Conservation (phyloP, 345 rosid genomes). For the Carallia pectinifolia region DNA sequence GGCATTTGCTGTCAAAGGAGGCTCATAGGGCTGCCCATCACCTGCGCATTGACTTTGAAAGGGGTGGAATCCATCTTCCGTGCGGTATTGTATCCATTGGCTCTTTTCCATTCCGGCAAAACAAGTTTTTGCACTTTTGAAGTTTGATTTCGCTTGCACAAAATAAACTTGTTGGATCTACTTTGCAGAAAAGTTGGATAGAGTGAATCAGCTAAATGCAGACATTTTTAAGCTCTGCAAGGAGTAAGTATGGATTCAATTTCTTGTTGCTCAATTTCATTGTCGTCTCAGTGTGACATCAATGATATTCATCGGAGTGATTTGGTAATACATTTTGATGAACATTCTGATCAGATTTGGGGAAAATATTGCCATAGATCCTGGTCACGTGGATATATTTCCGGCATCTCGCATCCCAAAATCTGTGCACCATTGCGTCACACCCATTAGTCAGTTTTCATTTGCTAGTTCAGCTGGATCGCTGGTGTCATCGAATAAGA, state of each 20-base stretch:
- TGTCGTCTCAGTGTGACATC: not conserved
- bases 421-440: slow-evolving; percentile 57
- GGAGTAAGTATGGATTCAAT: slow-evolving; percentile 53
- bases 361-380: slow-evolving; percentile 67
- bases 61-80: slow-evolving; percentile 91
- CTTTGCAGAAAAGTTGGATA: slow-evolving; percentile 69
- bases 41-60: slow-evolving; percentile 78
- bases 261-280: not conserved
- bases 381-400: slow-evolving; percentile 82
- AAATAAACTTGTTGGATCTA: slow-evolving; percentile 10
- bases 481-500: slow-evolving; percentile 29
- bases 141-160: no score
- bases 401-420: slow-evolving; percentile 73
- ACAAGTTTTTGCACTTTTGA: no score
- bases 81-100: slow-evolving; percentile 35
- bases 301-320: not conserved
- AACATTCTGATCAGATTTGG: slow-evolving; percentile 53
- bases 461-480: slow-evolving; percentile 37
- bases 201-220: slow-evolving; percentile 68
- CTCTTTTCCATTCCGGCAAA: no score
- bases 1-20: slow-evolving; percentile 61
- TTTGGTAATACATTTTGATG: slow-evolving; percentile 15
- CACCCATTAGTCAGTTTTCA: slow-evolving; percentile 46
- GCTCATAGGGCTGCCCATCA: slow-evolving; percentile 77
- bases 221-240: slow-evolving; percentile 60